Conservation (phyloP, 2,329 filamentous ascomycete genomes). For the Xylaria sp. region DNA sequence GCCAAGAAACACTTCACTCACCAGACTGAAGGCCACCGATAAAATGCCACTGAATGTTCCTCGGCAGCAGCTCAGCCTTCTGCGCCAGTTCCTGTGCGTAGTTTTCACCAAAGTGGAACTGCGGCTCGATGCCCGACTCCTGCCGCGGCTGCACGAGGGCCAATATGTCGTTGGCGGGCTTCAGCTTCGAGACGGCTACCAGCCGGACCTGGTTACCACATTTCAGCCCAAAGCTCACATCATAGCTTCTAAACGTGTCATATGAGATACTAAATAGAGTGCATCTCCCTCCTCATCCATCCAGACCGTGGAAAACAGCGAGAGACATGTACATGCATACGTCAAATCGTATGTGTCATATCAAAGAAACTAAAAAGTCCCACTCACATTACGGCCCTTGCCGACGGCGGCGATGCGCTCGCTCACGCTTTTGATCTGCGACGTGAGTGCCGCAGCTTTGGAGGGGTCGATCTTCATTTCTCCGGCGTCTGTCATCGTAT, state of each 20-base stretch:
- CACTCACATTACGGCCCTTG: constrained; percentile 64
- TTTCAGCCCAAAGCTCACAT: constrained; percentile 28
- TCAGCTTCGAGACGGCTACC: constrained; percentile 95
- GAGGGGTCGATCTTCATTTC: constrained; percentile 71
- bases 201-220: constrained; percentile 71
- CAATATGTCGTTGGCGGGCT: constrained; percentile 90
- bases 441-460: constrained; percentile 69
- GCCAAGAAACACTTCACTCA: constrained; percentile 46
- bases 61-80: constrained; percentile 83
- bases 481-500: constrained; percentile 56
- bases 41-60: constrained; percentile 89
- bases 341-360: not conserved
- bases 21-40: constrained; percentile 90
- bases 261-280: not conserved
- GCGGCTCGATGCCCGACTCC: constrained; percentile 60
- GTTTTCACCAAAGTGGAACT: constrained; percentile 94
- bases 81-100: constrained; percentile 90
- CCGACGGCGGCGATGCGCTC: constrained; percentile 66
- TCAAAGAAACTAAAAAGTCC: not conserved
- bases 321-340: too few species aligned
- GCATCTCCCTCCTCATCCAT: not conserved
- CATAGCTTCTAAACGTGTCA: too few species aligned
- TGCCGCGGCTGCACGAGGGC: constrained; percentile 72
- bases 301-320: too few species aligned
- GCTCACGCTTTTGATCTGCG: constrained; percentile 70